Percentiles rank a stretch among this genome's conserved stretches.
Conservation (phyloP, 1,284 basidiomycete species). For the Ceratobasidium sp. region DNA sequence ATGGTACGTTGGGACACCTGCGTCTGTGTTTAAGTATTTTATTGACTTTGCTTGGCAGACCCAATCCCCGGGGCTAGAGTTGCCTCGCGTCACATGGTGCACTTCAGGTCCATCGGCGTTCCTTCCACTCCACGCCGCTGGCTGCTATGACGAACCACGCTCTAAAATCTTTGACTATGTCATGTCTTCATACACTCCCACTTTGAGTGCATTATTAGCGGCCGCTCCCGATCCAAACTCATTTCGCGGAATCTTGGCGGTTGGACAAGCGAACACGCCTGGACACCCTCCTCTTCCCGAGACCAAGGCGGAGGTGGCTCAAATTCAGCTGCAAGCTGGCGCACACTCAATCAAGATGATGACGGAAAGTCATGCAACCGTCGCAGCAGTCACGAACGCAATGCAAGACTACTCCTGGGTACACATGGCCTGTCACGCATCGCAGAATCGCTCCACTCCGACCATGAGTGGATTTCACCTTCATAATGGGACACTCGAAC, state of each 20-base stretch:
- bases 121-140: conserved; percentile 19
- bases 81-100: conserved; percentile 4
- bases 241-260: neutral
- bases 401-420: conserved; percentile 17
- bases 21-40: neutral
- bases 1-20: too few relatives aligned
- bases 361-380: neutral
- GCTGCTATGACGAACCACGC: neutral
- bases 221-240: neutral
- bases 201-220: neutral
- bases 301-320: neutral
- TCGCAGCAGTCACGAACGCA: neutral
- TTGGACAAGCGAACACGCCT: neutral
- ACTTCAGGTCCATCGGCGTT: neutral
- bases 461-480: conserved; percentile 8
- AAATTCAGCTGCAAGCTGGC: neutral
- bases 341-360: too few relatives aligned
- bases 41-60: neutral
- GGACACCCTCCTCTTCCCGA: neutral
- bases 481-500: conserved; percentile 2
- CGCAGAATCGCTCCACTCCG: neutral
- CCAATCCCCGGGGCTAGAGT: neutral
- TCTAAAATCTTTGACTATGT: neutral
- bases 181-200: neutral
- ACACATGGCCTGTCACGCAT: conserved; percentile 27